phyloP scores from a whole-genome alignment of 2,329 filamentous ascomycete genomes.

The Ilyonectria sp. region DNA sequence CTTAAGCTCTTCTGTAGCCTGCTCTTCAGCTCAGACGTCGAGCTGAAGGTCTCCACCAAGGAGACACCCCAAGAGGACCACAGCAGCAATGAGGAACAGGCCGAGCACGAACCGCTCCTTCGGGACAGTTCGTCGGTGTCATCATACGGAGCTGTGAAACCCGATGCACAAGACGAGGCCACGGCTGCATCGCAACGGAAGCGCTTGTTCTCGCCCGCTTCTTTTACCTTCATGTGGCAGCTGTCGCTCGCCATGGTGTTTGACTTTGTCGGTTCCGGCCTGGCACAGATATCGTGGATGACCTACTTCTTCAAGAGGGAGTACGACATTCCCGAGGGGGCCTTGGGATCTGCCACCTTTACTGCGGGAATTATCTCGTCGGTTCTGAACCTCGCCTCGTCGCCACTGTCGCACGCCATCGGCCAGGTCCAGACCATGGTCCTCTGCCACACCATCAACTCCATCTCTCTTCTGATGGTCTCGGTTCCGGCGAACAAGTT shows the following conservation, averaged over 20 bases:
- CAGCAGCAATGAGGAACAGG: not conserved
- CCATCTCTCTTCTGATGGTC: conserved; percentile 38
- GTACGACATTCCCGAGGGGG: conserved; percentile 42
- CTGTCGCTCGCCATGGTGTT: conserved; percentile 37
- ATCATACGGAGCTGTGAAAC: conserved; percentile 29
- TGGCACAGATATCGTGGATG: conserved; percentile 46
- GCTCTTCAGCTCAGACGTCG: conserved; percentile 34
- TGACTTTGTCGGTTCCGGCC: conserved; percentile 42
- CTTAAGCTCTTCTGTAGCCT: conserved; percentile 36
- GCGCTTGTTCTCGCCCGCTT: conserved; percentile 34
- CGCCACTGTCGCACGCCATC: conserved; percentile 35
- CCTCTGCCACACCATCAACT: conserved; percentile 42
- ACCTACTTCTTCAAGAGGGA: conserved; percentile 44
- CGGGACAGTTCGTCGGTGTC: not conserved
- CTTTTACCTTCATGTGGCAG: conserved; percentile 43
- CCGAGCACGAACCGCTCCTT: conserved; percentile 35
- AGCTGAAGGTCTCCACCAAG: conserved; percentile 26
- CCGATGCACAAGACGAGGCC: not conserved
- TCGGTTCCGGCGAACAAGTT: conserved; percentile 41
- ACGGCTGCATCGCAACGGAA: not conserved
- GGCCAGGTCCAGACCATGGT: conserved; percentile 44
- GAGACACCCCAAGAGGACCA: conserved; percentile 10
- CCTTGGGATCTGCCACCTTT: conserved; percentile 38
- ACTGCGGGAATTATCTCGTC: conserved; percentile 43
- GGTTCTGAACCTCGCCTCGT: conserved; percentile 39